Evolutionary conservation across 1,284 basidiomycete genomes (phyloP), one percentile per base, ranked within the genome.

Genomic region (Malassezia arunalokei): DNA sequence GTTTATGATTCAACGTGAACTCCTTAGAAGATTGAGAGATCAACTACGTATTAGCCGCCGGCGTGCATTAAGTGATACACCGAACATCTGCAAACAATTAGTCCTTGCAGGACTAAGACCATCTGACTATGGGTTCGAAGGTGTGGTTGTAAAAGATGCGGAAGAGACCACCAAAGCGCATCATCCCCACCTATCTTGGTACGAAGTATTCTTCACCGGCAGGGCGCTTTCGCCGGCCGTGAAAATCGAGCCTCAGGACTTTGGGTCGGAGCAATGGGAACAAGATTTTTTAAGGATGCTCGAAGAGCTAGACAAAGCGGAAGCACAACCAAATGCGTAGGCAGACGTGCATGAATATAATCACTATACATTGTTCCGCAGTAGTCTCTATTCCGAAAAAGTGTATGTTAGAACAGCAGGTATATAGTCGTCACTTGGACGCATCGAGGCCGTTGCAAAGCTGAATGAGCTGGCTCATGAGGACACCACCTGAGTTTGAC

Each of bases 391-490:
- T 24, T 24, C 20, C 20, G 20, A 24, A 24, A 24, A 24, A 24
- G 4, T 24, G 20, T 24, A 24, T 24, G 20, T 24, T 24, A 24
- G 20, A 24, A 24, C 20, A 24, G 20, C 20, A 24, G 20, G 20
- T 24, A 24, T 24, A 2, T 24, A 24, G 2, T 24, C 20, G 20
- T 12, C 11, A 8, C n/a, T 29, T 15, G 41, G 33, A 35, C 11
- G 33, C 32, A 9, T 20, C 30, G 12, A 54, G 29, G 15, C 52
- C 31, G 20, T 54, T 47, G 28, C 53, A 47, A 3, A 55, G 45
- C n/a, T 43, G 48, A n/a, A 42, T 45, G 1, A 55, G 40, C 14
- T 55, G 53, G 38, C 53, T 55, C 14, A 55, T 40, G 1, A 55
- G 30, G 31, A 55, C 47, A 12, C 53, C 48, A n/a, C 53, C 48